phyloP scores from a whole-genome alignment of 2,329 filamentous ascomycete genomes.

The Fusarium sp. region DNA sequence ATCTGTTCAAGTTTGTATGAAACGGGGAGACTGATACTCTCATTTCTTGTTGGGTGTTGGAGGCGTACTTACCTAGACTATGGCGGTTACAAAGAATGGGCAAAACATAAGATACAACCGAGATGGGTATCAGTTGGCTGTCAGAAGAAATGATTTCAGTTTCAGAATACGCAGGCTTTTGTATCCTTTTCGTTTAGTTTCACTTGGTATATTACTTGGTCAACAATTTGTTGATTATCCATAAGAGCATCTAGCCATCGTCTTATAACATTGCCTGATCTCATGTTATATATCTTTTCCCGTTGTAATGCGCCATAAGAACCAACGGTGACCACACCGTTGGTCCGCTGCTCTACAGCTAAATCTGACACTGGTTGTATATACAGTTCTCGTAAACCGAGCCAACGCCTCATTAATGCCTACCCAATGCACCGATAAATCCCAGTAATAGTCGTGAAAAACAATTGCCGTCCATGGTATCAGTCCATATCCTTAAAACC shows the following conservation, averaged over 20 bases:
- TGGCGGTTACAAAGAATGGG: not conserved
- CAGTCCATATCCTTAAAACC: constrained; percentile 26
- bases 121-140: not conserved
- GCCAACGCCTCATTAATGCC: constrained; percentile 37
- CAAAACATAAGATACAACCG: too few relatives aligned
- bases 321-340: not conserved
- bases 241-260: not conserved
- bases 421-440: constrained; percentile 31
- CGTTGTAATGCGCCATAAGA: not conserved
- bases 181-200: not conserved
- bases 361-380: not conserved
- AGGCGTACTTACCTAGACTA: not conserved
- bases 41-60: constrained; percentile 21
- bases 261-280: not conserved
- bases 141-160: not conserved
- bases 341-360: not conserved
- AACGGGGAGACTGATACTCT: not conserved
- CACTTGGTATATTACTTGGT: not conserved
- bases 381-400: constrained; percentile 23
- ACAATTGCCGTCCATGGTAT: constrained; percentile 27
- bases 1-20: not conserved
- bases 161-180: not conserved
- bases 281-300: not conserved
- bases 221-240: not conserved
- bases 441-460: constrained; percentile 23